phyloP scores from a whole-genome alignment of 2,329 filamentous ascomycete genomes.

The Aspergillus puulaauensis region DNA sequence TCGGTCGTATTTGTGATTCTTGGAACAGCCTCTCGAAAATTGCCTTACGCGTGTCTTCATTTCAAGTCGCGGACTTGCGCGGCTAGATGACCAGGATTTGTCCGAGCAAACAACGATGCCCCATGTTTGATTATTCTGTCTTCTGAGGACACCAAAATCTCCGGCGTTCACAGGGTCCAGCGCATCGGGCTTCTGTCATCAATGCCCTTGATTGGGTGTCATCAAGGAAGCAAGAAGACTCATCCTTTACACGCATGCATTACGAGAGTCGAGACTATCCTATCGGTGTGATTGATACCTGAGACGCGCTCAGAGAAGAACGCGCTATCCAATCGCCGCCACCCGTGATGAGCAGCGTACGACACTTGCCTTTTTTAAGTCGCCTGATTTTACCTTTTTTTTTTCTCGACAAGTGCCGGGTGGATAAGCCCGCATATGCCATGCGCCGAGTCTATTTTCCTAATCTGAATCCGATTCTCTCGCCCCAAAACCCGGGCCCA shows the following conservation, averaged over 20 bases:
- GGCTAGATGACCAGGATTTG: background rate
- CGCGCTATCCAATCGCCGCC: slow-evolving; percentile 15
- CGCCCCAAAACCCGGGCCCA: slow-evolving; percentile 1
- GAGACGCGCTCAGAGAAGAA: slow-evolving; percentile 10
- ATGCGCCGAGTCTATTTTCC: slow-evolving; percentile 18
- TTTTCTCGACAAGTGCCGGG: slow-evolving; percentile 1
- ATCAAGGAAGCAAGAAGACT: background rate
- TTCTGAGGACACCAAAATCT: background rate
- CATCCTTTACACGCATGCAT: slow-evolving; percentile 1
- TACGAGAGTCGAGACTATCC: background rate
- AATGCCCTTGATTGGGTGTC: slow-evolving; percentile 5
- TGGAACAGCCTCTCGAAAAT: background rate
- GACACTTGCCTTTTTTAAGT: slow-evolving; percentile 4
- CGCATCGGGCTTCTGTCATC: slow-evolving; percentile 2
- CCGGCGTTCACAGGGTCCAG: slow-evolving; percentile 1
- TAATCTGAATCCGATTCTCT: background rate
- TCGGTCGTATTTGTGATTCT: background rate
- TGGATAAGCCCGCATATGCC: slow-evolving; percentile 18
- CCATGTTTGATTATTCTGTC: background rate
- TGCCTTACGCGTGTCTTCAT: background rate
- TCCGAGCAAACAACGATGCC: too few species aligned
- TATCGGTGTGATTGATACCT: background rate
- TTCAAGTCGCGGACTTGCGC: background rate
- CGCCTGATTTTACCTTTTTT: background rate
- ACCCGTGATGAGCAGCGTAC: slow-evolving; percentile 1